Base-by-base conservation (phyloP, 371 early-diverging fungal species). In the Mucor mucedo region DNA sequence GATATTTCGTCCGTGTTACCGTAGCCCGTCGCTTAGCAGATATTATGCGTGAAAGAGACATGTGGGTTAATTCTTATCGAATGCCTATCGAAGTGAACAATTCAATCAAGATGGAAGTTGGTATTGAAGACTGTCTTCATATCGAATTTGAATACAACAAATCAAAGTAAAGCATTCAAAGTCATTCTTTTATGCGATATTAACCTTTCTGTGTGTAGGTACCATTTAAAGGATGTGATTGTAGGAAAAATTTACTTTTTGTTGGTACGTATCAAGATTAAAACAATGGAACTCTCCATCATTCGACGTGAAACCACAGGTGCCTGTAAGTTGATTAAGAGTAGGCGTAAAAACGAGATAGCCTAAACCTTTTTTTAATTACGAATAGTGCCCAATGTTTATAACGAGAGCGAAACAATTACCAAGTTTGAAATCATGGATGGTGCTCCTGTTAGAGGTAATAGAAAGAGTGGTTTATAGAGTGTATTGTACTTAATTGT, bases 351-450 rank as follows among this genome's bases (percentile, higher is more conserved):
- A 9, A 44, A 14, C 14, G 14, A 7, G 49, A 21, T 54, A 3
- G 9, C 29, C 9, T 5, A 58, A 40, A 33, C 2, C 2, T 32
- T 14, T 14, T 28, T 52, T 21, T 21, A 21, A 21, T 21, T 21
- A 21, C 44, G 33, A 27, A 27, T 48, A 75, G 94, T 92, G 35
- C 97, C 96, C 11, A 98, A 96, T 70, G 92, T 96, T 72, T 96
- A 95, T 80, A 96, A 96, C 70, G 98, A 98, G 80, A 95, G 93
- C 72, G 98, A 99, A 77, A 98, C 96, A 0, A 90, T 99, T 38
- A 96, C 98, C 55, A 96, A 95, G 76, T 98, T 95, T 71, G 98
- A 99, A 73, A 98, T 99, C 70, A 98, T 99, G 98, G 99, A 99
- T 77, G 99, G 99, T 5, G 97, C 98, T 27, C 98, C 99, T 29